Evolutionary conservation across 345 rosid genomes (phyloP), one percentile per base, ranked within the genome.

Genomic region (Sapria himalayana): DNA sequence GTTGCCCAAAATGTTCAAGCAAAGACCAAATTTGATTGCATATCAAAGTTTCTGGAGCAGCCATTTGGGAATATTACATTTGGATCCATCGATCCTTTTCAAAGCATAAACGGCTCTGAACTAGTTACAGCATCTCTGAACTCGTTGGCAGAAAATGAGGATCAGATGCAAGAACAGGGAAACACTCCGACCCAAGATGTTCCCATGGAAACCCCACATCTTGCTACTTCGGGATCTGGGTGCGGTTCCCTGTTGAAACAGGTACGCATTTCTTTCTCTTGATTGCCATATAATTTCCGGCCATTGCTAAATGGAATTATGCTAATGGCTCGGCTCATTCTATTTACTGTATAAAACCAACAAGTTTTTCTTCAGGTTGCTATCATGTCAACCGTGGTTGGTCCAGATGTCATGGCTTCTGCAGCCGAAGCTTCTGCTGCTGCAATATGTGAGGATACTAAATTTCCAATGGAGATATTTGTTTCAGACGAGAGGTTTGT

Each of bases 391-490:
- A 65, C 70, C 33, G 60, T 63, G 59, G 77, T 67, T 36, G 71
- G 70, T 29, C 74, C 91, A 12, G 67, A 73, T 23, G 56, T 82
- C 25, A 48, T 81, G 53, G 66, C 72, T 9, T 76, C 81, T 63
- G 81, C 92, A 10, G 79, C 95, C 53, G 67, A 74, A 51, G 80
- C 98, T 51, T 85, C 93, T 45, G 58, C 79, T 22, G 48, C 60
- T n/a, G 70, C 73, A 38, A 76, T 89, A 49, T 82, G 86, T 56
- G 72, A 76, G 25, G 84, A 79, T 54, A 69, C 65, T 33, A 65
- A 72, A 20, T 82, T 71, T 63, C 73, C 95, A 21, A 71, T 67
- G 58, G 86, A 74, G 57, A 54, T 67, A 25, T 89, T 89, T 32
- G 60, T 61, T 46, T 63, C 54, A 17, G 51, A 54, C 41, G 63